These are phyloP conservation scores for Clavispora vitiphila DNA, from an alignment of 805 yeast genomes.

Conservation along the genomic window DNA sequence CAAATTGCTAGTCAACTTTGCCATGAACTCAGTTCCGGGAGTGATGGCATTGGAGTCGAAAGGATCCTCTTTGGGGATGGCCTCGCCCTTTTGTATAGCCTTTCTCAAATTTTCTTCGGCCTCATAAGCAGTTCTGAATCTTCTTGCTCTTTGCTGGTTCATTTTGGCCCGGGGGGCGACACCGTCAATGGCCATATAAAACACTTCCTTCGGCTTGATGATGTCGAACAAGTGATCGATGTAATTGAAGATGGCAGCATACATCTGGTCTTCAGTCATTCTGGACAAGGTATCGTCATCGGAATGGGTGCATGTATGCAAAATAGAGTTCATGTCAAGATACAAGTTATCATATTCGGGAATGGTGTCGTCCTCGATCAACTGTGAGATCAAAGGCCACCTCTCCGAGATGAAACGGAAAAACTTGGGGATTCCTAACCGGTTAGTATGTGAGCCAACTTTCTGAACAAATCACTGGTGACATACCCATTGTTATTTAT, in stretches of 20 bases:
- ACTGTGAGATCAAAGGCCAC: constrained; percentile 94
- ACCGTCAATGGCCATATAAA: constrained; percentile 97
- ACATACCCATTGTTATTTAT: constrained; percentile 7
- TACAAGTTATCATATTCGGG: constrained; percentile 95
- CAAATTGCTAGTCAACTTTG: constrained; percentile 72
- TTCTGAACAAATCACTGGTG: not conserved
- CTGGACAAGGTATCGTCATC: constrained; percentile 55
- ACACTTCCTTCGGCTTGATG: constrained; percentile 78
- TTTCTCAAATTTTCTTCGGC: constrained; percentile 76
- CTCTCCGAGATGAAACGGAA: constrained; percentile 96
- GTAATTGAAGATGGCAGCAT: constrained; percentile 85
- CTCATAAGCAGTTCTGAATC: constrained; percentile 90
- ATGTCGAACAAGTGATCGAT: constrained; percentile 89
- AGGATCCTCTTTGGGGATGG: constrained; percentile 75
- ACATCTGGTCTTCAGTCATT: constrained; percentile 86
- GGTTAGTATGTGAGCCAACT: not conserved
- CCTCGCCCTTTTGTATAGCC: constrained; percentile 69
- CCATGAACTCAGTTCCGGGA: constrained; percentile 97
- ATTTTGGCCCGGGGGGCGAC: constrained; percentile 98
- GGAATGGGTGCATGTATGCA: constrained; percentile 89
- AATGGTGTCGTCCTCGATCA: constrained; percentile 72
- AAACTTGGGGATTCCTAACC: constrained; percentile 87
- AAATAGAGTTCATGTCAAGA: constrained; percentile 95
- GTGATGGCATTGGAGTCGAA: constrained; percentile 92
- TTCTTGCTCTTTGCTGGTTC: constrained; percentile 96